phyloP scores from a whole-genome alignment of 441 rosid genomes.

The Erysimum cheiri region DNA sequence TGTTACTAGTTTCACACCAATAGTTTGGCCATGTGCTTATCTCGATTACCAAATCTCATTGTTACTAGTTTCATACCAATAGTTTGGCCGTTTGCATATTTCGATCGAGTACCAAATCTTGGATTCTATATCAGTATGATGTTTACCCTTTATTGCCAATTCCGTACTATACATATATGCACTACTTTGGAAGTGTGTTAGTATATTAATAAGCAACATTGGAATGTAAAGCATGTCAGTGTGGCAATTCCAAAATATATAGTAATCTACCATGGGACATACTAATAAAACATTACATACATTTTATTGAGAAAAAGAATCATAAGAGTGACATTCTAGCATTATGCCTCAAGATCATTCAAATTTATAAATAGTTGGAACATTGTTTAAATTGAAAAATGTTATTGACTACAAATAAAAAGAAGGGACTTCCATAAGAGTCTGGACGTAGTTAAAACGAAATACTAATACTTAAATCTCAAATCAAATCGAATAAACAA shows the following conservation, averaged over 20 bases:
- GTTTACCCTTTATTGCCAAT: background rate
- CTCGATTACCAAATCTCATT: background rate
- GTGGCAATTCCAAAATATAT: background rate
- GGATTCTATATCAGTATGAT: background rate
- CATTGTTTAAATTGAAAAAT: background rate
- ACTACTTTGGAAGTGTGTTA: background rate
- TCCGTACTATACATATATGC: background rate
- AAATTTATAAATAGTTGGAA: background rate
- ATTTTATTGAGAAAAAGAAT: background rate
- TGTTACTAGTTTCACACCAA: slow-evolving; percentile 6
- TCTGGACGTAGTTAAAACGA: background rate
- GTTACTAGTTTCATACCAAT: too few relatives aligned
- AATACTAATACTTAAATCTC: background rate
- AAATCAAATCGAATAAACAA: background rate
- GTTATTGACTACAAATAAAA: background rate
- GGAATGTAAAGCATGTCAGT: background rate
- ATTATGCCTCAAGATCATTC: background rate
- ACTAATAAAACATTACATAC: background rate
- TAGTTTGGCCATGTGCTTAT: background rate
- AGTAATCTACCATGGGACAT: background rate
- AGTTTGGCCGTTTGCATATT: too few relatives aligned
- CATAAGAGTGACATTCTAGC: too few relatives aligned
- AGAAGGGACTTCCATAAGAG: background rate
- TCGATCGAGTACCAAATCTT: background rate
- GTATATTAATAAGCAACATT: background rate